Conservation (phyloP, 2,329 filamentous ascomycete species). For the Uncinocarpus reesii region DNA sequence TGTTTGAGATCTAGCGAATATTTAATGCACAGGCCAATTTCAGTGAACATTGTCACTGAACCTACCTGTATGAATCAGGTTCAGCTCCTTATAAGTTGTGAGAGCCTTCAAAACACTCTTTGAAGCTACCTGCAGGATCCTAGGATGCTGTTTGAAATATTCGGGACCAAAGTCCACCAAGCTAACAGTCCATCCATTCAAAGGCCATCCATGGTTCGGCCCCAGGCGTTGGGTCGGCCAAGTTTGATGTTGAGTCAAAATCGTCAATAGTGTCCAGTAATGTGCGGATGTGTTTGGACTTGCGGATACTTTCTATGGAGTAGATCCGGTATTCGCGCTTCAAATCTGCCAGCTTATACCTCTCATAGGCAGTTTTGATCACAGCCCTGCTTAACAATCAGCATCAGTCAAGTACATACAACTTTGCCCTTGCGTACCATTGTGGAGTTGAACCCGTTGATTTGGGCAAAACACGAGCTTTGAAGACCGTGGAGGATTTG, state of each 20-base stretch:
- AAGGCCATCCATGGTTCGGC: no score
- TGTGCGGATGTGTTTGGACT: slow-evolving; percentile 8
- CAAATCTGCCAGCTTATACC: slow-evolving; percentile 9
- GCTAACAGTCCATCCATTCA: no score
- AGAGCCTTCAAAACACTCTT: slow-evolving; percentile 12
- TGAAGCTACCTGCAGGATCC: slow-evolving; percentile 10
- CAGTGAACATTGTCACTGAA: not conserved
- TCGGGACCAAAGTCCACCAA: no score
- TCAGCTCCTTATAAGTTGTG: slow-evolving; percentile 9
- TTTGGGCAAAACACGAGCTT: slow-evolving; percentile 11
- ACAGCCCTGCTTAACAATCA: slow-evolving; percentile 10
- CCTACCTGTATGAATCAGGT: slow-evolving; percentile 13
- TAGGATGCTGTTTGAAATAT: slow-evolving; percentile 8
- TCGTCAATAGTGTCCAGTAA: slow-evolving; percentile 10
- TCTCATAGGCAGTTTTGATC: slow-evolving; percentile 11
- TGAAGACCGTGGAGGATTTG: slow-evolving; percentile 12
- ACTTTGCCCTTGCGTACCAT: slow-evolving; percentile 10
- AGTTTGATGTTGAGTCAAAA: no score
- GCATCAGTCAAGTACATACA: slow-evolving; percentile 2
- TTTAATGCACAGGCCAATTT: slow-evolving; percentile 3
- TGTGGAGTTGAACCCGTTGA: slow-evolving; percentile 3
- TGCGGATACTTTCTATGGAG: slow-evolving; percentile 8
- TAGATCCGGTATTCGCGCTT: slow-evolving; percentile 11
- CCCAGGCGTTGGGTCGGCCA: no score
- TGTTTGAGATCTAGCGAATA: slow-evolving; percentile 10